Evolutionary conservation across 345 rosid genomes (phyloP), one percentile per base, ranked within the genome.

Genomic region (Anastatica hierochuntica): DNA sequence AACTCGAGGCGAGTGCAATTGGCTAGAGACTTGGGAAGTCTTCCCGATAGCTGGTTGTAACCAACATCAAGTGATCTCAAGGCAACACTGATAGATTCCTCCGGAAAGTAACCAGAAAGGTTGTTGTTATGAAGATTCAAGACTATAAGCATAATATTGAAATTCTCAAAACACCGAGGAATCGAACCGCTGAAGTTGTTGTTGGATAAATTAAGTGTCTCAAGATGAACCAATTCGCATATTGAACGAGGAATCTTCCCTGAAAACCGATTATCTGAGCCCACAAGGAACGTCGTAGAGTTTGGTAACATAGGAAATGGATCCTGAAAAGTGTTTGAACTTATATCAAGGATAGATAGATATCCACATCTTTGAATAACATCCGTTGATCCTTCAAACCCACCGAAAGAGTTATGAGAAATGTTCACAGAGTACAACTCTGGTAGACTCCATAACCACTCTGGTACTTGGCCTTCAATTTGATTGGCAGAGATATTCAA

Each of bases 1-100:
- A 83, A 68, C 66, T 76, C 75, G 14, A 83, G 51, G 8, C 0
- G 8, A 6, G 5, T 29, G 18, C 80, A 78, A 0, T 51, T 80
- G 27, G 33, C 53, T 17, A 83, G 5, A 10, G 79, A 72, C 50
- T 14, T 50, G 1, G 78, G 74, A 36, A 80, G 34, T 12, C 0
- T 15, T 10, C 83, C 87, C n/a, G 30, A 0, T 78, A 38, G 2
- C 0, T n/a, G 12, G 50, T 76, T 80, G 18, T 0, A 0, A 49
- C 70, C 56, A 40, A 57, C 13, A 41, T 49, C 69, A 48, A 46
- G 12, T 19, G 68, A 63, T n/a, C n/a, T n/a, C n/a, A n/a, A n/a
- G n/a, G n/a, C n/a, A n/a, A n/a, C n/a, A n/a, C n/a, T n/a, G n/a
- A n/a, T n/a, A n/a, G n/a, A n/a, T n/a, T n/a, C n/a, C 20, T 0